phyloP scores from a whole-genome alignment of 139 green algal species.

The Mychonastes homosphaera region DNA sequence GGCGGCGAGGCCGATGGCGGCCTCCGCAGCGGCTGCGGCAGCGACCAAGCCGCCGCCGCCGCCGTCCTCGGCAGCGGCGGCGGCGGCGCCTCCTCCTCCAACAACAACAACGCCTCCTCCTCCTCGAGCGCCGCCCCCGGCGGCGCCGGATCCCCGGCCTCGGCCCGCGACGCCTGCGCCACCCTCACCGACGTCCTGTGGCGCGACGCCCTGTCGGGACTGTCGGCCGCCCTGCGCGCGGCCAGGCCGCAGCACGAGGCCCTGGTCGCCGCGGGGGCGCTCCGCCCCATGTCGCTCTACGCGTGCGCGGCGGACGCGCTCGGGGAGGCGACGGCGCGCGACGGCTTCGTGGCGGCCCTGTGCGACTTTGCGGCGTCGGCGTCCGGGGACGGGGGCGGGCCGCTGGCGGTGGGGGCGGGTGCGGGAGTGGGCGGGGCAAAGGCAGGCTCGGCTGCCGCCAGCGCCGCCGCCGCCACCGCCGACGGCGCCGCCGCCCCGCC shows the following conservation, averaged over 20 bases:
- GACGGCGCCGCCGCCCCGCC: not conserved
- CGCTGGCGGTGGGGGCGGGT: not conserved
- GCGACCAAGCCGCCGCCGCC: not conserved
- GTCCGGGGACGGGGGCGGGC: not conserved
- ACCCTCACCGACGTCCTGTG: slow-evolving; percentile 29
- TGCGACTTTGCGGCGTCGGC: slow-evolving; percentile 54
- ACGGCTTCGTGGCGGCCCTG: slow-evolving; percentile 61
- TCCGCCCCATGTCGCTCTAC: not conserved
- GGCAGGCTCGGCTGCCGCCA: not conserved
- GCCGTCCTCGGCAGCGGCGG: not conserved
- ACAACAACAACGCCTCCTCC: not conserved
- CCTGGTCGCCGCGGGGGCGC: slow-evolving; percentile 3
- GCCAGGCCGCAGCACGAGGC: slow-evolving; percentile 8
- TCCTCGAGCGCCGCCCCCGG: not conserved
- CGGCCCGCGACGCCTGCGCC: not conserved
- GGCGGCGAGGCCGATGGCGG: not conserved
- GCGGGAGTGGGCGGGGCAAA: not conserved
- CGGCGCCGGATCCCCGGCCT: not conserved
- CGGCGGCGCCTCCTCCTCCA: not conserved
- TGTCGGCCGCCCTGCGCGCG: slow-evolving; percentile 35
- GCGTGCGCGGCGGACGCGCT: slow-evolving; percentile 16
- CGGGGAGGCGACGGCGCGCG: slow-evolving; percentile 43
- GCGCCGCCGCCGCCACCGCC: not conserved
- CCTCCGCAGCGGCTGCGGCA: not conserved
- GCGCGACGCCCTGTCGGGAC: slow-evolving; percentile 33